phyloP scores from a whole-genome alignment of 1,284 basidiomycete species.

The Cryptococcus floricola region DNA sequence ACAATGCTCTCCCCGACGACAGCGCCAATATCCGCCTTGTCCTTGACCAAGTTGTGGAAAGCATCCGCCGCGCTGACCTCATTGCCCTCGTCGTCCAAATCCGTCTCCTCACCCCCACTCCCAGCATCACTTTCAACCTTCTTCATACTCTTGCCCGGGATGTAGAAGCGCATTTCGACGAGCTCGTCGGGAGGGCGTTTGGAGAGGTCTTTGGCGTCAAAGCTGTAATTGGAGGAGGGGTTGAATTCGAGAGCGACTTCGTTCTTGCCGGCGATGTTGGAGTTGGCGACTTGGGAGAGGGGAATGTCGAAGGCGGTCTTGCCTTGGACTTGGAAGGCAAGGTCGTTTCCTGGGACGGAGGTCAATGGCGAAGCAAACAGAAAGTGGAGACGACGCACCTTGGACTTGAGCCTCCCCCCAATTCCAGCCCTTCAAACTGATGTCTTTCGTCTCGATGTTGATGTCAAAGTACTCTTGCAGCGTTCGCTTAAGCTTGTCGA shows the following conservation, averaged over 20 bases:
- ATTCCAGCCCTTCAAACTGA: conserved; percentile 94
- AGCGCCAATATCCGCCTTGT: conserved; percentile 92
- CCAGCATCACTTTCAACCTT: conserved; percentile 64
- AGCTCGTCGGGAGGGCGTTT: conserved; percentile 70
- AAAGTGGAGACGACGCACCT: conserved; percentile 54
- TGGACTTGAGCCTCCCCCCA: conserved; percentile 96
- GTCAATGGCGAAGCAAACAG: background rate
- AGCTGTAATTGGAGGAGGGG: conserved; percentile 48
- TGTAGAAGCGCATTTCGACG: conserved; percentile 93
- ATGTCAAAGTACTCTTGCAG: conserved; percentile 82
- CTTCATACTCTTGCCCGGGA: conserved; percentile 64
- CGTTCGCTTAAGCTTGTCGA: conserved; percentile 69
- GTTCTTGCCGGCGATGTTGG: conserved; percentile 93
- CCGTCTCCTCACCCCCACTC: conserved; percentile 58
- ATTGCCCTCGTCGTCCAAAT: conserved; percentile 52
- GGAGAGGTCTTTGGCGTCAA: conserved; percentile 46
- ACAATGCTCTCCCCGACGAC: conserved; percentile 88
- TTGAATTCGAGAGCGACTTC: conserved; percentile 96
- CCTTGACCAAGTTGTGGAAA: conserved; percentile 95
- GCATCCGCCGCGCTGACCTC: conserved; percentile 83
- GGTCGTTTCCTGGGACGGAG: conserved; percentile 66
- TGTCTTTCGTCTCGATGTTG: conserved; percentile 79
- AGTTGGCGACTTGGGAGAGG: conserved; percentile 82
- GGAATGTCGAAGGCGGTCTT: conserved; percentile 91
- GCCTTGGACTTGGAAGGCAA: conserved; percentile 85